A percentile compares a stretch with the other conserved stretches of the same genome.
Conservation (phyloP, 73 alveolate genomes). For the Paramecium bursaria region DNA sequence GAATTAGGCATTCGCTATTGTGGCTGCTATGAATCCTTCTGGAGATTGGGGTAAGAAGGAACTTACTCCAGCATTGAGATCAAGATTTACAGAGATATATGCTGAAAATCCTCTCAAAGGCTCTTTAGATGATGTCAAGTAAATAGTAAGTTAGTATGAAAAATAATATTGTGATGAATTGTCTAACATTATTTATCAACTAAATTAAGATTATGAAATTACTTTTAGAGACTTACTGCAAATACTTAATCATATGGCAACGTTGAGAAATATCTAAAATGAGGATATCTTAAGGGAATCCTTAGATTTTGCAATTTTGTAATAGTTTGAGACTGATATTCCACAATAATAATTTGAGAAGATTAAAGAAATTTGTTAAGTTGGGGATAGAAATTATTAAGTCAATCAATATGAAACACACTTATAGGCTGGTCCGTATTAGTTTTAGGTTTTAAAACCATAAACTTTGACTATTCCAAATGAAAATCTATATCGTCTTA, state of each 20-base stretch:
- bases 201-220: constrained; percentile 3
- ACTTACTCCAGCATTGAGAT: constrained; percentile 98
- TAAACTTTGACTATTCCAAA: not conserved
- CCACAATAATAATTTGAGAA: not conserved
- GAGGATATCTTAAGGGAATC: constrained; percentile 3
- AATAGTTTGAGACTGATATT: not conserved
- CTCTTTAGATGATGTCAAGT: constrained; percentile 8
- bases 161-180: not conserved
- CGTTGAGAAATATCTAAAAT: not conserved
- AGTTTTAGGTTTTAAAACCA: too few relatives aligned
- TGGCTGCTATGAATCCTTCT: constrained; percentile 99
- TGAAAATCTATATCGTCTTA: not conserved
- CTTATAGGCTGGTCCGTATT: not conserved
- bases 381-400: too few relatives aligned
- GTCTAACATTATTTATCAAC: not conserved
- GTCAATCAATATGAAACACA: not conserved
- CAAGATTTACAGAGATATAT: constrained; percentile 99
- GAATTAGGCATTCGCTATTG: constrained; percentile 66
- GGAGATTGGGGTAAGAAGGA: constrained; percentile 98
- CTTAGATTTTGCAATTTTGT: constrained; percentile 27
- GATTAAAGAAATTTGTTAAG: too few relatives aligned
- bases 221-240: constrained; percentile 53
- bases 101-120: constrained; percentile 75
- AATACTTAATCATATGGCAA: not conserved
- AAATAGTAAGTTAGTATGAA: constrained; percentile 46